A percentile compares a stretch with the other conserved stretches of the same genome.
These are phyloP conservation scores for Colletotrichum euphorbiae DNA, from an alignment of 2,329 filamentous ascomycete species.

Conservation along the genomic window DNA sequence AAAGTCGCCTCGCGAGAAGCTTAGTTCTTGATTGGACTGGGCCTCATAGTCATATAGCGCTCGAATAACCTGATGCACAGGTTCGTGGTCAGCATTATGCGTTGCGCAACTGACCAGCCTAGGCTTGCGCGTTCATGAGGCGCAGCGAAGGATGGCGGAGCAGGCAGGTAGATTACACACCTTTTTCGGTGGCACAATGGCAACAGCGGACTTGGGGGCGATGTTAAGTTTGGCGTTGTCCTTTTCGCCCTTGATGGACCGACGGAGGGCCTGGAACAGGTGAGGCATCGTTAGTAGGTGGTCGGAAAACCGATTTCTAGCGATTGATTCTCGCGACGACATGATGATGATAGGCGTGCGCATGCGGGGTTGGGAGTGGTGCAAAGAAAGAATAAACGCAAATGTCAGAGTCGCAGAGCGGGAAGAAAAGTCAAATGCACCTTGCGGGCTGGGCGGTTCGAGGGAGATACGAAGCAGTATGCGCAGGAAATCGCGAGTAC, in stretches of 20 bases:
- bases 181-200: constrained; percentile 94
- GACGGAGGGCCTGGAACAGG: constrained; percentile 76
- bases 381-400: constrained; percentile 35
- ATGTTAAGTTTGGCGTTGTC: constrained; percentile 81
- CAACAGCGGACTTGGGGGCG: constrained; percentile 85
- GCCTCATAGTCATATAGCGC: constrained; percentile 94
- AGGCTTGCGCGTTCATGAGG: constrained; percentile 4
- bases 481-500: constrained; percentile 20
- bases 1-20: constrained; percentile 95
- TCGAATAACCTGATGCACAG: constrained; percentile 82
- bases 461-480: background rate
- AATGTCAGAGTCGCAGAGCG: background rate
- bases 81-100: constrained; percentile 42
- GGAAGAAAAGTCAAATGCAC: constrained; percentile 10
- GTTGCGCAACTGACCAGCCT: background rate
- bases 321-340: constrained; percentile 28
- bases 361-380: constrained; percentile 37
- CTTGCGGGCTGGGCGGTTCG: background rate
- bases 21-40: constrained; percentile 80
- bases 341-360: constrained; percentile 26
- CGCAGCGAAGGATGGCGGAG: background rate
- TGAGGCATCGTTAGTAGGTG: constrained; percentile 56
- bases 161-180: constrained; percentile 60
- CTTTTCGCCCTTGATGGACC: constrained; percentile 93
- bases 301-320: constrained; percentile 38